Evolutionary conservation across 306 rosid genomes (phyloP).

Genomic region (Pyrus pyrifolia): DNA sequence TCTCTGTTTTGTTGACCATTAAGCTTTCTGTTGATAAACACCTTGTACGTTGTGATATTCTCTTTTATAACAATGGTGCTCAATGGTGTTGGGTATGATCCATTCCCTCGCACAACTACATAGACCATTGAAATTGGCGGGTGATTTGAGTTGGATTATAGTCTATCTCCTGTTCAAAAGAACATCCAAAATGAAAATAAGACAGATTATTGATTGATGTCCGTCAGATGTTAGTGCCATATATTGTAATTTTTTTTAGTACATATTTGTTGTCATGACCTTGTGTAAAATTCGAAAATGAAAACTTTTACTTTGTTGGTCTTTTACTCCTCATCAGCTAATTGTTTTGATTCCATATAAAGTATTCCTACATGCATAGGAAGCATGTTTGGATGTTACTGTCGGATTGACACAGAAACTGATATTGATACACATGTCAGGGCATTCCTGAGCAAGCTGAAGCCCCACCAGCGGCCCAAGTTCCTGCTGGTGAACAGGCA

Average conservation of each 20-base stretch:
- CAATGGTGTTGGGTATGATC: background rate
- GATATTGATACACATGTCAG: constrained; percentile 4
- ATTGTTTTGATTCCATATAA: background rate
- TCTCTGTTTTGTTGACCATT: background rate
- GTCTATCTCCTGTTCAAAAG: background rate
- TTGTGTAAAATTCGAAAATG: background rate
- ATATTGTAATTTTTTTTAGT: background rate
- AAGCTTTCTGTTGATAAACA: background rate
- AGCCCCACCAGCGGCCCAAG: constrained; percentile 24
- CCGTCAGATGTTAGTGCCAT: background rate
- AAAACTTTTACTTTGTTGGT: background rate
- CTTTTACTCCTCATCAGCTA: background rate
- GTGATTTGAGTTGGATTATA: background rate
- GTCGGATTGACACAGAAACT: background rate
- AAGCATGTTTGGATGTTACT: background rate
- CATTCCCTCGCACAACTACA: too few species aligned
- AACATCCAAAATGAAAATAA: background rate
- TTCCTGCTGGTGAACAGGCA: constrained; percentile 17
- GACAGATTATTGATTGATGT: background rate
- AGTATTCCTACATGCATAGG: background rate
- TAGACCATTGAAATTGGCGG: background rate
- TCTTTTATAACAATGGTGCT: background rate
- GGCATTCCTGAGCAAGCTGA: constrained; percentile 42
- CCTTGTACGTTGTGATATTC: background rate
- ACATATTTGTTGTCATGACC: background rate